These are phyloP conservation scores for Poa pratensis DNA, from an alignment of 176 grass and related monocot genomes.

Conservation along the genomic window DNA sequence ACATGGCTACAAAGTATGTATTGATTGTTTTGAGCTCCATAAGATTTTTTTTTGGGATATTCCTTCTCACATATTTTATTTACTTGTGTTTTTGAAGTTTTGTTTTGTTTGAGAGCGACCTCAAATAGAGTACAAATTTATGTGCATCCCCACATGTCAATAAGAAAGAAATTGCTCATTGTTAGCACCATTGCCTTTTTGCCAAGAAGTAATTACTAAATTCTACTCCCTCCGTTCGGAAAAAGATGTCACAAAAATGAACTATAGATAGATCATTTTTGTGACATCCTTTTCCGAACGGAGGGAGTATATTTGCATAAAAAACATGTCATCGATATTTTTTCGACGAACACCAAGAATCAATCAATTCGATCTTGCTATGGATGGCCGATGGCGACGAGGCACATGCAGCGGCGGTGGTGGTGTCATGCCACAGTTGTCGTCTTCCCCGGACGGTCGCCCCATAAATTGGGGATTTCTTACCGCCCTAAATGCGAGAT, in stretches of 20 bases:
- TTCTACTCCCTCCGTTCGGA: too few relatives aligned
- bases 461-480: conserved; percentile 25
- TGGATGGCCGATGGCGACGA: not conserved
- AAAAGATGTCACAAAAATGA: too few relatives aligned
- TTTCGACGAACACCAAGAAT: too few relatives aligned
- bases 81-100: not conserved
- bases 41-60: too few relatives aligned
- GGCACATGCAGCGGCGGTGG: not conserved
- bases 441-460: not conserved
- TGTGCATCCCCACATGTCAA: not conserved
- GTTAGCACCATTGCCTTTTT: not conserved
- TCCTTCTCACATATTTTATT: not conserved
- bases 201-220: not conserved
- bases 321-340: too few relatives aligned
- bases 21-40: not conserved
- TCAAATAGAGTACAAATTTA: not conserved
- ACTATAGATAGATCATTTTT: too few relatives aligned
- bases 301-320: too few relatives aligned
- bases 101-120: not conserved
- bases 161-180: not conserved
- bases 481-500: conserved; percentile 44
- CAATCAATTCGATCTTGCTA: not conserved
- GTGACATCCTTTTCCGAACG: too few relatives aligned
- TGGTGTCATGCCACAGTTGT: not conserved
- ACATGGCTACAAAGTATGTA: not conserved